Conservation (phyloP, 768 basidiomycete species). For the Brasilioporus rufonigricans region DNA sequence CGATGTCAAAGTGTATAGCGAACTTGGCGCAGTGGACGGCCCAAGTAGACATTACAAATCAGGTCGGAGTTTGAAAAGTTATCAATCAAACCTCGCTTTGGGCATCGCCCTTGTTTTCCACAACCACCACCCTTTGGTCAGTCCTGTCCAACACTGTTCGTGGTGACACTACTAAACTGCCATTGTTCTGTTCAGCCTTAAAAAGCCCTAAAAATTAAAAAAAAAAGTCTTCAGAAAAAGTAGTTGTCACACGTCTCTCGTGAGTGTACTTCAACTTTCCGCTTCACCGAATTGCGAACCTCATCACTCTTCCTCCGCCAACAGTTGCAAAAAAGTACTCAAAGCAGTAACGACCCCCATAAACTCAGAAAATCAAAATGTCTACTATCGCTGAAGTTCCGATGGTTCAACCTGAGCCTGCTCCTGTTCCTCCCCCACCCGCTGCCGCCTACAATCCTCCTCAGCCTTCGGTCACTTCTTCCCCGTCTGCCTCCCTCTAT, state of each 20-base stretch:
- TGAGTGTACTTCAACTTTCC: slow-evolving; percentile 34
- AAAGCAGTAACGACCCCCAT: slow-evolving; percentile 88
- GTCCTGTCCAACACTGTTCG: slow-evolving; percentile 26
- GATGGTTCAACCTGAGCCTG: slow-evolving; percentile 49
- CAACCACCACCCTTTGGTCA: slow-evolving; percentile 68
- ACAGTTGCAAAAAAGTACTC: slow-evolving; percentile 73
- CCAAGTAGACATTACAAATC: slow-evolving; percentile 8
- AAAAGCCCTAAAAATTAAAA: slow-evolving; percentile 54
- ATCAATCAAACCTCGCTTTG: slow-evolving; percentile 25
- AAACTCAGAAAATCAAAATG: slow-evolving; percentile 54
- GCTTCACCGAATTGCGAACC: slow-evolving; percentile 11
- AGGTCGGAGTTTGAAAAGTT: slow-evolving; percentile 42
- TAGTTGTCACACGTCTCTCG: slow-evolving; percentile 77
- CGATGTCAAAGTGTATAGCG: too few relatives aligned
- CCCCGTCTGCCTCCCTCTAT: slow-evolving; percentile 92
- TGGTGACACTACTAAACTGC: slow-evolving; percentile 13
- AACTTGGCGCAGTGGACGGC: too few relatives aligned
- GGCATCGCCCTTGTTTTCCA: slow-evolving; percentile 40
- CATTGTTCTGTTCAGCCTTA: slow-evolving; percentile 41
- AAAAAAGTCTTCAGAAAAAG: slow-evolving; percentile 67
- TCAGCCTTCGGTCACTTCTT: slow-evolving; percentile 49
- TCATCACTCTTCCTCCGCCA: slow-evolving; percentile 10
- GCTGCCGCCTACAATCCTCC: slow-evolving; percentile 60
- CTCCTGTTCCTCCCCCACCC: slow-evolving; percentile 41
- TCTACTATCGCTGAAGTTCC: slow-evolving; percentile 58